These are phyloP conservation scores for Cladobotryum protrusum DNA, from an alignment of 2,329 filamentous ascomycete genomes.

Conservation along the genomic window DNA sequence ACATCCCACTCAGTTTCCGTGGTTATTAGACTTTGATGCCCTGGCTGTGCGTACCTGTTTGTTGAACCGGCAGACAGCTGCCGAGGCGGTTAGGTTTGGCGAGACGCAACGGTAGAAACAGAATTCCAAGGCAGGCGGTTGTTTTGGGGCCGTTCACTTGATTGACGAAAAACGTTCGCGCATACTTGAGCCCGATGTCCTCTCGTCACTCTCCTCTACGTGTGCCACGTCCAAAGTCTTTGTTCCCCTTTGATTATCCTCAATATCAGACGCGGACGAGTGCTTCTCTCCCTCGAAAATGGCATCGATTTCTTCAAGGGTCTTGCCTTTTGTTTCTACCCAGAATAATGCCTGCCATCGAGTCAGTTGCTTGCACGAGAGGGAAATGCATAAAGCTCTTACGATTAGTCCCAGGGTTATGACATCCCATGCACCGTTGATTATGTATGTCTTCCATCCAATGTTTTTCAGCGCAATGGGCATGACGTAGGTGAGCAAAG, in stretches of 20 bases:
- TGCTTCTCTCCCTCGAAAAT: constrained; percentile 24
- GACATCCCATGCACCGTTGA: constrained; percentile 21
- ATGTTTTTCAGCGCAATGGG: constrained; percentile 33
- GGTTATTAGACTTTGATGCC: no score
- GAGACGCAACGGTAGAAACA: no score
- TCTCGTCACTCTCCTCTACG: constrained; percentile 11
- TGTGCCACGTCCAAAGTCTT: constrained; percentile 9
- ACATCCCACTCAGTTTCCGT: no score
- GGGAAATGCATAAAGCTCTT: neutral
- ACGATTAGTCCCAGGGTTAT: constrained; percentile 15
- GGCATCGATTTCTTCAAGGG: constrained; percentile 30
- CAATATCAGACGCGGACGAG: constrained; percentile 13
- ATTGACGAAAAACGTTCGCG: no score
- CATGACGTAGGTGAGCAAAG: constrained; percentile 35
- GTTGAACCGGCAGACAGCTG: no score
- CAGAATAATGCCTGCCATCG: constrained; percentile 12
- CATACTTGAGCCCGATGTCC: constrained; percentile 4
- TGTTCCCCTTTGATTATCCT: constrained; percentile 13
- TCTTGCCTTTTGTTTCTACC: constrained; percentile 32
- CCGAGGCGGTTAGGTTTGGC: no score
- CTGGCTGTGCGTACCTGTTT: no score
- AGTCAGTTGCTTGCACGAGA: constrained; percentile 36
- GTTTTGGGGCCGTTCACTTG: no score
- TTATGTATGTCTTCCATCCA: constrained; percentile 34
- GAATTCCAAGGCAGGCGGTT: no score